Conservation (phyloP, 306 rosid genomes). For the Mucuna pruriens region DNA sequence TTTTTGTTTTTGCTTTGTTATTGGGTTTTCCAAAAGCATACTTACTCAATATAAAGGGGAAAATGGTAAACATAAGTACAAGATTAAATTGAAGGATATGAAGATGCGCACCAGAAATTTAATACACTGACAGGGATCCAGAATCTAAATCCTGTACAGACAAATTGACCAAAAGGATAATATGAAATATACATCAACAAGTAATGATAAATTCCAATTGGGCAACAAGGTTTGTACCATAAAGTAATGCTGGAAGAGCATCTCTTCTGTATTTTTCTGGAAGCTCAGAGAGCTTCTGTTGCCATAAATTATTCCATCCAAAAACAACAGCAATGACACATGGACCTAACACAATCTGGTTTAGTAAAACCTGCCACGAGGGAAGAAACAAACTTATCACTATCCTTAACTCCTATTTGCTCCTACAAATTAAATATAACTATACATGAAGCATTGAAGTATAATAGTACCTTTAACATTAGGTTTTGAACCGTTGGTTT, state of each 20-base stretch:
- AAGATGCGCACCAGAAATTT: conserved; percentile 71
- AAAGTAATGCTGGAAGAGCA: conserved; percentile 78
- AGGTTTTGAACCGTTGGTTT: conserved; percentile 66
- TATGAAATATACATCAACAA: conserved; percentile 24
- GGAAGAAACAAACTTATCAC: background rate
- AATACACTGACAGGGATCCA: conserved; percentile 92
- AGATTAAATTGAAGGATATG: conserved; percentile 20
- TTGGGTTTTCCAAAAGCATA: background rate
- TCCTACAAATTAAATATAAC: background rate
- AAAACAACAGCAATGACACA: conserved; percentile 84
- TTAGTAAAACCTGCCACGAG: conserved; percentile 72
- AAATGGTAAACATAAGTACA: background rate
- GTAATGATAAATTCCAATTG: conserved; percentile 17
- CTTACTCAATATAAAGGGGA: background rate
- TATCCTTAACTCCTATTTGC: background rate
- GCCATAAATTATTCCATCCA: conserved; percentile 96
- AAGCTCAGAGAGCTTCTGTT: conserved; percentile 74
- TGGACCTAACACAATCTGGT: conserved; percentile 94
- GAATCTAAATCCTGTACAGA: conserved; percentile 84
- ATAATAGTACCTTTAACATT: conserved; percentile 74
- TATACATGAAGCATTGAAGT: conserved; percentile 21
- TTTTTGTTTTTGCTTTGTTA: background rate
- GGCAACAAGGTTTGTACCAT: conserved; percentile 52
- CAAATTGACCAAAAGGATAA: conserved; percentile 12
- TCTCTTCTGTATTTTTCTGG: conserved; percentile 81